Conservation (phyloP, 2,329 filamentous ascomycete genomes). For the Cercospora sp. region DNA sequence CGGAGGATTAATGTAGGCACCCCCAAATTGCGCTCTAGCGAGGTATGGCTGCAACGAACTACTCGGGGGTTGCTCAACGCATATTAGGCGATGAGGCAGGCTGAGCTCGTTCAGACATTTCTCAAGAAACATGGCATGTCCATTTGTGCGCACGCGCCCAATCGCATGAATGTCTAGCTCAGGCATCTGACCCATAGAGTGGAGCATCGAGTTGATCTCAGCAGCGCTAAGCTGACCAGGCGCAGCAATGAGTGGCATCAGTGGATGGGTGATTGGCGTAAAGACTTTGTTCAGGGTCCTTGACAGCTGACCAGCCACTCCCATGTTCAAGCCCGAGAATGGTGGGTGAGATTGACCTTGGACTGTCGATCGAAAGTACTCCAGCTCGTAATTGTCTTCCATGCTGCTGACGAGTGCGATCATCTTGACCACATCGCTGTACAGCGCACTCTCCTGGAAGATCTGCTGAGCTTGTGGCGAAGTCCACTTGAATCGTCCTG, state of each 20-base stretch:
- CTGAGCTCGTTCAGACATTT: slow-evolving; percentile 64
- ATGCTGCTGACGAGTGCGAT: slow-evolving; percentile 78
- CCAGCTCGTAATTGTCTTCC: slow-evolving; percentile 86
- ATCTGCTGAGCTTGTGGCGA: slow-evolving; percentile 70
- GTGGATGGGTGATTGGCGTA: slow-evolving; percentile 82
- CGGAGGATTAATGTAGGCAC: slow-evolving; percentile 76
- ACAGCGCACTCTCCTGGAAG: slow-evolving; percentile 69
- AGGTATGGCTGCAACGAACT: slow-evolving; percentile 71
- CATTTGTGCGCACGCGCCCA: slow-evolving; percentile 69
- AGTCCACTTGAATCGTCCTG: slow-evolving; percentile 80
- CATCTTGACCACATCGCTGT: slow-evolving; percentile 88
- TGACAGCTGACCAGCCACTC: slow-evolving; percentile 80
- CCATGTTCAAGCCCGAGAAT: slow-evolving; percentile 84
- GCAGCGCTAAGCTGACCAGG: slow-evolving; percentile 83
- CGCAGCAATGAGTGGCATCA: slow-evolving; percentile 79
- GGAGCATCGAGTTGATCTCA: slow-evolving; percentile 78
- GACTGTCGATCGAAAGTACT: slow-evolving; percentile 81
- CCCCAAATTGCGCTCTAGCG: slow-evolving; percentile 74
- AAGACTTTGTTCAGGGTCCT: slow-evolving; percentile 82
- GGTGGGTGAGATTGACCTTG: slow-evolving; percentile 65
- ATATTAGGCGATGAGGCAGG: slow-evolving; percentile 78
- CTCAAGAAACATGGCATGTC: slow-evolving; percentile 81
- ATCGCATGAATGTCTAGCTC: slow-evolving; percentile 81
- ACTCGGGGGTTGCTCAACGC: slow-evolving; percentile 69
- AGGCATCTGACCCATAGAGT: slow-evolving; percentile 76